Evolutionary conservation across 495 filamentous ascomycete species (phyloP).

Genomic region (Tuber brumale): DNA sequence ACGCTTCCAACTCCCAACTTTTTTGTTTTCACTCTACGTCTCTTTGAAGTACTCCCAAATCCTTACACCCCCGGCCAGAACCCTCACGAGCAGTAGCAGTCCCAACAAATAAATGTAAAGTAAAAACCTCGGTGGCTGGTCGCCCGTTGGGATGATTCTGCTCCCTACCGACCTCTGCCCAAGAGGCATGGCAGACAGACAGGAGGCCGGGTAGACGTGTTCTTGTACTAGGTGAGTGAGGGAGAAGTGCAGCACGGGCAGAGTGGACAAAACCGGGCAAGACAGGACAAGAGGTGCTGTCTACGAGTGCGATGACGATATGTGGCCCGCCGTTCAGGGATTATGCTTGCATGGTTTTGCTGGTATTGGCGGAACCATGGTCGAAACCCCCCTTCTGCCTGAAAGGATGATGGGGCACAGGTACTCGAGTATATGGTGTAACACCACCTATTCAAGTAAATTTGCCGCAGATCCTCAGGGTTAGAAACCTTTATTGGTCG

Average conservation of each 20-base stretch:
- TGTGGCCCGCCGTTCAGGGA: neutral
- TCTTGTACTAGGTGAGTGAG: neutral
- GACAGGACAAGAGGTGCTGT: neutral
- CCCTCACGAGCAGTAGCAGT: neutral
- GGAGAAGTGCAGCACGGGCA: neutral
- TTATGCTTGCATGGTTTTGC: neutral
- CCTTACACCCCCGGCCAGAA: neutral
- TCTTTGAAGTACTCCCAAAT: neutral
- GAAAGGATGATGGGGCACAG: too few species aligned
- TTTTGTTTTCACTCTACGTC: neutral
- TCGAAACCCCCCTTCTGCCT: too few species aligned
- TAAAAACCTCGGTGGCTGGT: neutral
- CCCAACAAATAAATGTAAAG: constrained; percentile 3
- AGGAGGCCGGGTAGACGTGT: neutral
- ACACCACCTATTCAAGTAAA: too few species aligned
- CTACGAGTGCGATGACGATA: neutral
- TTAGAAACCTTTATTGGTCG: too few species aligned
- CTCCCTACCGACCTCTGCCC: neutral
- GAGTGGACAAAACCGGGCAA: neutral
- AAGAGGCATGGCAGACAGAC: neutral
- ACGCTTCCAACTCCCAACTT: neutral
- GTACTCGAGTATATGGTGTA: too few species aligned
- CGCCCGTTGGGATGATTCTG: neutral
- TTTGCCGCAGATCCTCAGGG: too few species aligned
- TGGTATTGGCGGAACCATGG: neutral